Conservation (phyloP, 1,139 yeast species). For the Candida albicans region DNA sequence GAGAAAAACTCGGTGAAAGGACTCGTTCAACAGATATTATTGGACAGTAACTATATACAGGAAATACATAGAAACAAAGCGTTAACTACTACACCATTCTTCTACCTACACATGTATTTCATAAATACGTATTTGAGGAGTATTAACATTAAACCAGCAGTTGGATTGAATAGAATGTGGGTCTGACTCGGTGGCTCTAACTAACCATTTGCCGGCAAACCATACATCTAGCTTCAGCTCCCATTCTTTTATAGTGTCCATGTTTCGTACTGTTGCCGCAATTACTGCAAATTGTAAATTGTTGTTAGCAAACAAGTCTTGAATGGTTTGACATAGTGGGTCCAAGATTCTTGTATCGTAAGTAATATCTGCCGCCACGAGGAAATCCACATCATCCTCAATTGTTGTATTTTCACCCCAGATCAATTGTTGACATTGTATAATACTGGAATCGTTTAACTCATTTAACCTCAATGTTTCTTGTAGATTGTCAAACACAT, state of each 20-base stretch:
- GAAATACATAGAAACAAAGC: conserved; percentile 1
- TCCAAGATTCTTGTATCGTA: conserved; percentile 69
- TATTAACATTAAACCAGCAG: conserved; percentile 31
- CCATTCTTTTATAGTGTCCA: conserved; percentile 56
- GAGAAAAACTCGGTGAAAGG: conserved; percentile 6
- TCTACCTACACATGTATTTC: background rate
- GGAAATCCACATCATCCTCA: conserved; percentile 37
- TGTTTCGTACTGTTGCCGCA: conserved; percentile 75
- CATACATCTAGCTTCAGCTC: conserved; percentile 37
- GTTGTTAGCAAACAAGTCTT: conserved; percentile 35
- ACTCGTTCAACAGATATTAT: conserved; percentile 9
- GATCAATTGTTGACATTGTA: conserved; percentile 37
- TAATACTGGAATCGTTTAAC: conserved; percentile 9
- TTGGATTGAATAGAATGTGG: conserved; percentile 22
- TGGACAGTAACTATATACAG: conserved; percentile 15
- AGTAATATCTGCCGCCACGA: conserved; percentile 85
- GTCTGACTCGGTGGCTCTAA: conserved; percentile 16
- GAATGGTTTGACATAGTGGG: conserved; percentile 51
- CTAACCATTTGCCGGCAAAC: conserved; percentile 26
- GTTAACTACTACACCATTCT: no score
- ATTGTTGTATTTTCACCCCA: conserved; percentile 53
- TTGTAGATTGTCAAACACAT: conserved; percentile 53
- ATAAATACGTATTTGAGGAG: conserved; percentile 48
- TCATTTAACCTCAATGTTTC: conserved; percentile 50
- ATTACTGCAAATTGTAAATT: conserved; percentile 41